Evolutionary conservation across 164 flowering plant species (phyloP).

Genomic region (Litsea cubeba): DNA sequence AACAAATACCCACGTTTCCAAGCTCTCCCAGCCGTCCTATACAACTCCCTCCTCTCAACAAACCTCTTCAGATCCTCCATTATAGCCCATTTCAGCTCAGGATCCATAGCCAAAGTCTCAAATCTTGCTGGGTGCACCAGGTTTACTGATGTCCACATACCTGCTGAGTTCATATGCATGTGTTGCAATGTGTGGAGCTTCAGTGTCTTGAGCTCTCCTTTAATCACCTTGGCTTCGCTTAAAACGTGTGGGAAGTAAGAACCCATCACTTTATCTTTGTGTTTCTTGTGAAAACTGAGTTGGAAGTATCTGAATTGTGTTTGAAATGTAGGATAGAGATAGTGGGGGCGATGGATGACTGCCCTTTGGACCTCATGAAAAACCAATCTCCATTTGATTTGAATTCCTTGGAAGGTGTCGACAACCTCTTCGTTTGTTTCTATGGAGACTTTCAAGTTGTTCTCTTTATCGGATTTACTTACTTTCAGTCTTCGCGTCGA

Average conservation of each 20-base stretch:
- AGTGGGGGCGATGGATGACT: not conserved
- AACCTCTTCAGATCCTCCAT: conserved; percentile 55
- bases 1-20: conserved; percentile 75
- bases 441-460: conserved; percentile 1
- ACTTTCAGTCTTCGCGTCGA: conserved; percentile 2
- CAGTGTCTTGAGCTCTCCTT: conserved; percentile 23
- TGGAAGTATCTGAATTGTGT: conserved; percentile 21
- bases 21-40: conserved; percentile 55
- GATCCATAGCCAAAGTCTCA: conserved; percentile 62
- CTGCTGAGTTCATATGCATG: not conserved
- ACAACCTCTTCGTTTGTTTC: conserved; percentile 15
- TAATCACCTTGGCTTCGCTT: conserved; percentile 17
- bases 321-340: not conserved
- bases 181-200: conserved; percentile 25
- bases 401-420: conserved; percentile 14
- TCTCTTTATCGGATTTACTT: conserved; percentile 6
- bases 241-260: conserved; percentile 35
- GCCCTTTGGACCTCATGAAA: not conserved
- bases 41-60: conserved; percentile 39
- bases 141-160: conserved; percentile 16
- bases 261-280: conserved; percentile 26
- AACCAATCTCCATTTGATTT: conserved; percentile 14
- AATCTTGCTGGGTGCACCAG: conserved; percentile 57
- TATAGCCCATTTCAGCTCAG: conserved; percentile 30
- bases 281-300: conserved; percentile 28